Evolutionary conservation across 2,329 filamentous ascomycete species (phyloP).

Genomic region (Shiraia sp.): DNA sequence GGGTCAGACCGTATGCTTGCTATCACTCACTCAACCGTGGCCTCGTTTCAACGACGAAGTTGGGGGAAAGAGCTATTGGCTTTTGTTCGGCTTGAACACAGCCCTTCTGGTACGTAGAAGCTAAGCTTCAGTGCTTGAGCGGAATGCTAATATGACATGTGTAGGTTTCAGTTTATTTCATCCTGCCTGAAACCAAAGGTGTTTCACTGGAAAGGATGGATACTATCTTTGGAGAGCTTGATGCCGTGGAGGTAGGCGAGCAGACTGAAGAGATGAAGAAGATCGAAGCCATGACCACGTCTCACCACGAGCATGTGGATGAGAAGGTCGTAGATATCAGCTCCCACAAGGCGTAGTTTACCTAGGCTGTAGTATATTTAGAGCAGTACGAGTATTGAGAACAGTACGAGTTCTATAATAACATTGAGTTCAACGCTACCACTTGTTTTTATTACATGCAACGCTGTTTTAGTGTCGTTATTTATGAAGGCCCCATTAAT

Average conservation of each 20-base stretch:
- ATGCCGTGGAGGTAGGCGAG: slow-evolving; percentile 6
- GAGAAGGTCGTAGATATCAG: no score
- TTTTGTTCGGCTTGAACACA: slow-evolving; percentile 6
- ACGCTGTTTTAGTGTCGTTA: no score
- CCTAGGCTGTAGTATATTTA: no score
- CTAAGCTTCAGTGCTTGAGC: no score
- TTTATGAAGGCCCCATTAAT: no score
- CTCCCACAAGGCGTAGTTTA: no score
- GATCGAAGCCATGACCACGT: background rate
- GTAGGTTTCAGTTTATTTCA: slow-evolving; percentile 2
- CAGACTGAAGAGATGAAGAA: background rate
- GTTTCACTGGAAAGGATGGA: background rate
- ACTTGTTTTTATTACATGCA: no score
- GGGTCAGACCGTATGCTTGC: slow-evolving; percentile 4
- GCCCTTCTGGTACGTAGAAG: slow-evolving; percentile 7
- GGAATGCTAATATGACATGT: no score
- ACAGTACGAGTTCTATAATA: no score
- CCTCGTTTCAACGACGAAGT: slow-evolving; percentile 5
- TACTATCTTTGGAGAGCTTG: slow-evolving; percentile 2
- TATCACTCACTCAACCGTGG: slow-evolving; percentile 8
- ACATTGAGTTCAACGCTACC: no score
- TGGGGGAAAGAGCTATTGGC: slow-evolving; percentile 9
- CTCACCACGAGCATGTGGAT: no score
- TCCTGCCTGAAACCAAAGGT: slow-evolving; percentile 2
- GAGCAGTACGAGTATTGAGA: no score